phyloP scores from a whole-genome alignment of 2,329 filamentous ascomycete species.

The Talaromyces pinophilus region DNA sequence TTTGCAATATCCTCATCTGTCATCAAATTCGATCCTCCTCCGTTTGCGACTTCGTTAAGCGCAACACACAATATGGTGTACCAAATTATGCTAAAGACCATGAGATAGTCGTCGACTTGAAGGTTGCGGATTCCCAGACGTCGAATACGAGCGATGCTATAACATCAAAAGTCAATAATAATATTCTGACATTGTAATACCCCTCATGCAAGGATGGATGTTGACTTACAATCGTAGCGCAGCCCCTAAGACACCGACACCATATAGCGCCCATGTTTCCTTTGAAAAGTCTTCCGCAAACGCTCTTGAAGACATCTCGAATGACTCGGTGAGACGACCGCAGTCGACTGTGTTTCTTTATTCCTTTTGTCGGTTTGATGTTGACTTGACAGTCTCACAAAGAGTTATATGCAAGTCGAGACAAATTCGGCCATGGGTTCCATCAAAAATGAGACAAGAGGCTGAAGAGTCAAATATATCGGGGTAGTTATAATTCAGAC shows the following conservation, averaged over 20 bases:
- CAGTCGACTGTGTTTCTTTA: not conserved
- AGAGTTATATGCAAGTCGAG: not conserved
- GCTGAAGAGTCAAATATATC: not conserved
- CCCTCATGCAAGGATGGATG: not conserved
- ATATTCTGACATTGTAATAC: not conserved
- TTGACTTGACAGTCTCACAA: not conserved
- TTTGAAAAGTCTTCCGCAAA: slow-evolving; percentile 35
- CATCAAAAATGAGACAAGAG: not conserved
- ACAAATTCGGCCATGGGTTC: not conserved
- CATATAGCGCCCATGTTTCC: slow-evolving; percentile 47
- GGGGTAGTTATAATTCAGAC: no score
- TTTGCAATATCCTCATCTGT: slow-evolving; percentile 47
- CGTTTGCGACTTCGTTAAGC: slow-evolving; percentile 56
- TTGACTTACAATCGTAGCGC: slow-evolving; percentile 45
- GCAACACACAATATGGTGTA: slow-evolving; percentile 58
- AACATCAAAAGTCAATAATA: not conserved
- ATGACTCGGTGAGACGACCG: not conserved
- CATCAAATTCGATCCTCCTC: slow-evolving; percentile 63
- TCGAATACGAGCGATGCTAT: slow-evolving; percentile 42
- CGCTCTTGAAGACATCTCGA: slow-evolving; percentile 23
- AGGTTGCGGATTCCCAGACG: slow-evolving; percentile 52
- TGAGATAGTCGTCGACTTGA: slow-evolving; percentile 59
- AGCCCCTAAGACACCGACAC: slow-evolving; percentile 41
- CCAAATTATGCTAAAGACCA: slow-evolving; percentile 56
- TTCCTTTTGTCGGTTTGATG: not conserved